These are phyloP conservation scores for Balansia obtecta DNA, from an alignment of 2,329 filamentous ascomycete genomes.

Conservation along the genomic window DNA sequence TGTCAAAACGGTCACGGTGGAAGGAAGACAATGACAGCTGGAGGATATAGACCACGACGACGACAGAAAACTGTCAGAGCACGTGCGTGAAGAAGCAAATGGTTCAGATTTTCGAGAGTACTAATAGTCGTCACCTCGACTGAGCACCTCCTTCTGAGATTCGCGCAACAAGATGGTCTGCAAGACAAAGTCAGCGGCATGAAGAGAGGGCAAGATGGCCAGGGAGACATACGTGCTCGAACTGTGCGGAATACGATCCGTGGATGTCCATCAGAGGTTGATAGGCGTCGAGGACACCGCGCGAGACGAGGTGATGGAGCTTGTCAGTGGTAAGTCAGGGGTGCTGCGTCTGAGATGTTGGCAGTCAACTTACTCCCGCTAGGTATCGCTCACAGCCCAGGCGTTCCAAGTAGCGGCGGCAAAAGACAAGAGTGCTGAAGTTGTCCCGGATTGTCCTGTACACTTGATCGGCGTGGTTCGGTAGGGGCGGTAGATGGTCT, in stretches of 20 bases:
- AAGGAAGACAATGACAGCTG: too few species aligned
- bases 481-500: conserved; percentile 22
- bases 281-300: conserved; percentile 45
- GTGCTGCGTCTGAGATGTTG: background rate
- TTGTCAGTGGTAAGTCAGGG: conserved; percentile 15
- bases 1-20: too few species aligned
- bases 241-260: conserved; percentile 52
- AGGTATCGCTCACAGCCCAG: conserved; percentile 48
- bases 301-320: conserved; percentile 44
- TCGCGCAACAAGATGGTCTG: conserved; percentile 35
- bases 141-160: conserved; percentile 36
- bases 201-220: background rate
- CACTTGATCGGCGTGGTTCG: conserved; percentile 42
- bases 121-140: conserved; percentile 40
- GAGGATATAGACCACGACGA: too few species aligned
- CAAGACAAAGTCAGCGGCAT: background rate
- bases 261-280: conserved; percentile 42
- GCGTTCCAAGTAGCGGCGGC: conserved; percentile 49
- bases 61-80: too few species aligned
- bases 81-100: too few species aligned
- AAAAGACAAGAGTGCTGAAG: conserved; percentile 50
- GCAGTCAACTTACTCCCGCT: conserved; percentile 35
- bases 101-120: background rate
- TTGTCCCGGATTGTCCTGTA: conserved; percentile 48
- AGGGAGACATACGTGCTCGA: conserved; percentile 35